Conservation (phyloP, 164 flowering plant genomes). For the Vitis cinerea region DNA sequence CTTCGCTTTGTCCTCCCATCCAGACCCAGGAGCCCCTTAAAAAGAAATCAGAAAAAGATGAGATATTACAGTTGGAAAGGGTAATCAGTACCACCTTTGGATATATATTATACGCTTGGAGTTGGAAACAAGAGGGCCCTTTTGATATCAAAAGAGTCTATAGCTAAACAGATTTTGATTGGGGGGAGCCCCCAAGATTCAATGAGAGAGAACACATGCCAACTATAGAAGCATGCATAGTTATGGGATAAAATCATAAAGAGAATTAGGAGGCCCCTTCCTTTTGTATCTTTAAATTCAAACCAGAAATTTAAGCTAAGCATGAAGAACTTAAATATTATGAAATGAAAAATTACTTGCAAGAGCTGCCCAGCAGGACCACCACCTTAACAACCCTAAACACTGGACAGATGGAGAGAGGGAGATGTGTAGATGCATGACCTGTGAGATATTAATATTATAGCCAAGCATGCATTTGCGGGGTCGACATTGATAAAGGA, state of each 20-base stretch:
- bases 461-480: slow-evolving; percentile 32
- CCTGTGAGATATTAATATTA: slow-evolving; percentile 18
- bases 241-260: slow-evolving; percentile 12
- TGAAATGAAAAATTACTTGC: slow-evolving; percentile 4
- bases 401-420: background rate
- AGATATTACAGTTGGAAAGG: slow-evolving; percentile 40
- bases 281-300: slow-evolving; percentile 32
- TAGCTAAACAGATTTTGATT: slow-evolving; percentile 20
- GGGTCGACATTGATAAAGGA: slow-evolving; percentile 27
- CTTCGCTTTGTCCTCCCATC: slow-evolving; percentile 14
- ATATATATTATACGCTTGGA: slow-evolving; percentile 8
- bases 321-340: background rate
- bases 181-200: slow-evolving; percentile 9
- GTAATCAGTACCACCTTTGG: background rate
- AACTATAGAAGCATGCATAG: slow-evolving; percentile 27
- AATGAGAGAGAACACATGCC: slow-evolving; percentile 39
- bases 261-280: slow-evolving; percentile 18
- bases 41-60: slow-evolving; percentile 13
- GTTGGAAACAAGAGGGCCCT: slow-evolving; percentile 28
- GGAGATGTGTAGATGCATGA: slow-evolving; percentile 2
- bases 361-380: slow-evolving; percentile 24
- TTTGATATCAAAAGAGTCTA: slow-evolving; percentile 1
- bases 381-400: slow-evolving; percentile 17
- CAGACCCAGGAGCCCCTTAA: slow-evolving; percentile 1
- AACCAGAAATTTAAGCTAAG: slow-evolving; percentile 41